Evolutionary conservation across 495 filamentous ascomycete species (phyloP).

Genomic region (Trypethelium eluteriae): DNA sequence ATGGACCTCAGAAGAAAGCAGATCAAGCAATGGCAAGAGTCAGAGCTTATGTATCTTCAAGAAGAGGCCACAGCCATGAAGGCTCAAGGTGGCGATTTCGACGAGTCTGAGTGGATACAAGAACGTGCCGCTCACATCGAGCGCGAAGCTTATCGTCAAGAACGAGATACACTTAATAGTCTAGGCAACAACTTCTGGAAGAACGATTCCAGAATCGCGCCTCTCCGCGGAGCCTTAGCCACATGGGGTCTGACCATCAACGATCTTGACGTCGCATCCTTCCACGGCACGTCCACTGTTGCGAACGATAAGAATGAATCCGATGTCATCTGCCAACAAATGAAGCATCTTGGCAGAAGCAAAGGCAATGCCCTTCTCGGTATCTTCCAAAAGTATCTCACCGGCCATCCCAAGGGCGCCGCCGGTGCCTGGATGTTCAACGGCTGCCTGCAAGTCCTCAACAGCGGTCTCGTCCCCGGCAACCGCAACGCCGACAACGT

Average conservation of each 20-base stretch:
- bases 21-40: conserved; percentile 92
- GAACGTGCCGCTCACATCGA: conserved; percentile 82
- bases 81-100: conserved; percentile 59
- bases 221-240: conserved; percentile 85
- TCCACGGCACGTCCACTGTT: conserved; percentile 97
- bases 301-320: conserved; percentile 99
- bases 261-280: conserved; percentile 88
- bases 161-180: conserved; percentile 82
- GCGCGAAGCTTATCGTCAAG: conserved; percentile 79
- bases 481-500: conserved; percentile 99
- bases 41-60: conserved; percentile 84
- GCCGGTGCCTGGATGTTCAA: conserved; percentile 99
- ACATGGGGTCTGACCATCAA: conserved; percentile 98
- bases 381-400: conserved; percentile 99
- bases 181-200: conserved; percentile 99
- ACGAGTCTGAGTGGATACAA: conserved; percentile 75
- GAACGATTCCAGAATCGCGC: conserved; percentile 84
- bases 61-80: conserved; percentile 89
- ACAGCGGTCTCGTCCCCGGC: conserved; percentile 85
- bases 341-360: conserved; percentile 85
- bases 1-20: conserved; percentile 84
- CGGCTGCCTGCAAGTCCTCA: conserved; percentile 88
- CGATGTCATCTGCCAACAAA: conserved; percentile 91
- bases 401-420: conserved; percentile 97
- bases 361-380: conserved; percentile 95